phyloP scores from a whole-genome alignment of 2,329 filamentous ascomycete species.

The Penicillium oxalicum region DNA sequence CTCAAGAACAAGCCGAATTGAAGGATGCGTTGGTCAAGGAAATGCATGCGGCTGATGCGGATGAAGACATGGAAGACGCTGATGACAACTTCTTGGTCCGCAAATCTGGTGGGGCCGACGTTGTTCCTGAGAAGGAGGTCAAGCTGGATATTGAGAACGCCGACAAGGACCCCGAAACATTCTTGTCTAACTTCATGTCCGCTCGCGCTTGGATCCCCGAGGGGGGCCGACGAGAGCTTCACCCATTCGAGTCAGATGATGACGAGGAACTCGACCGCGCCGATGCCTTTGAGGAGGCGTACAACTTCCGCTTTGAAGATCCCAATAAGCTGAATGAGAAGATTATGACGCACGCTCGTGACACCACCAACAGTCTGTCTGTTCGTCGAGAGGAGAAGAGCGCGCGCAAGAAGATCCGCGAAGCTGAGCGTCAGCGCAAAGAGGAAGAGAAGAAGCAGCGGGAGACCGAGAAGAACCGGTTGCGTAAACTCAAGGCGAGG shows the following conservation, averaged over 20 bases:
- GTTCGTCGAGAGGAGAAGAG: slow-evolving; percentile 79
- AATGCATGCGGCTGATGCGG: slow-evolving; percentile 60
- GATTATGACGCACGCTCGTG: slow-evolving; percentile 81
- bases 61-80: slow-evolving; percentile 51
- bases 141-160: slow-evolving; percentile 66
- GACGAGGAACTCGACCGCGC: slow-evolving; percentile 68
- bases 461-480: slow-evolving; percentile 72
- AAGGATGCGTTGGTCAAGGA: slow-evolving; percentile 72
- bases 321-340: slow-evolving; percentile 82
- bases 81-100: slow-evolving; percentile 70
- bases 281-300: slow-evolving; percentile 84
- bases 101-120: slow-evolving; percentile 50
- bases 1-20: slow-evolving; percentile 78
- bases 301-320: slow-evolving; percentile 94
- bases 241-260: slow-evolving; percentile 89
- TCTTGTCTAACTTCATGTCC: slow-evolving; percentile 92
- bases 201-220: slow-evolving; percentile 80
- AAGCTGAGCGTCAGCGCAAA: slow-evolving; percentile 68
- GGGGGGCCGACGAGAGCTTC: slow-evolving; percentile 55
- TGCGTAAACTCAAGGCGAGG: slow-evolving; percentile 87
- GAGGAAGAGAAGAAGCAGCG: slow-evolving; percentile 71
- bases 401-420: slow-evolving; percentile 69
- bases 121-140: slow-evolving; percentile 41
- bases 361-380: slow-evolving; percentile 72
- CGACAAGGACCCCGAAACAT: slow-evolving; percentile 84